Evolutionary conservation across 306 rosid genomes (phyloP).

Genomic region (Cicer judaicum): DNA sequence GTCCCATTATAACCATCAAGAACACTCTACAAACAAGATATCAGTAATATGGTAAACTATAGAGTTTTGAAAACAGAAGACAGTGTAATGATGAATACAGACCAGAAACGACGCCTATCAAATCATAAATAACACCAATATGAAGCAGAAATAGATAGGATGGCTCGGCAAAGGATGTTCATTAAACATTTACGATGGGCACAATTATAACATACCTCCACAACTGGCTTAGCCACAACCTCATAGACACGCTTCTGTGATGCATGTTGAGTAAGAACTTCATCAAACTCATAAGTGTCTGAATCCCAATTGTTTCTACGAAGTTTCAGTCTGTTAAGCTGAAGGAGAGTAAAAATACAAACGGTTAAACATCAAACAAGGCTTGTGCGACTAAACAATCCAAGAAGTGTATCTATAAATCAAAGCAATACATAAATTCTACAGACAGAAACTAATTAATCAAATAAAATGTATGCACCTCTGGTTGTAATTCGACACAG

Average conservation of each 20-base stretch:
- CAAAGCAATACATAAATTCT: slow-evolving; percentile 9
- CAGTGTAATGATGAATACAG: background rate
- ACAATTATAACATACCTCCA: slow-evolving; percentile 66
- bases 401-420: slow-evolving; percentile 19
- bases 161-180: slow-evolving; percentile 29
- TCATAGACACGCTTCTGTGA: slow-evolving; percentile 98
- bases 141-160: slow-evolving; percentile 37
- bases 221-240: slow-evolving; percentile 99
- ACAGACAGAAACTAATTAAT: slow-evolving; percentile 28
- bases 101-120: slow-evolving; percentile 16
- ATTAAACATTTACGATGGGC: slow-evolving; percentile 19
- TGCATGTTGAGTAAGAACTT: slow-evolving; percentile 85
- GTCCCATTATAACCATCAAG: slow-evolving; percentile 96
- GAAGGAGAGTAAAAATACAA: slow-evolving; percentile 42
- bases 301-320: slow-evolving; percentile 96
- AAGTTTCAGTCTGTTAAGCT: slow-evolving; percentile 93
- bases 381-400: slow-evolving; percentile 15
- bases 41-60: slow-evolving; percentile 32
- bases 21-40: slow-evolving; percentile 72
- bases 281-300: slow-evolving; percentile 92
- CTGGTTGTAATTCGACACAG: slow-evolving; percentile 91
- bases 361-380: slow-evolving; percentile 34
- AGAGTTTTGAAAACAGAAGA: slow-evolving; percentile 28
- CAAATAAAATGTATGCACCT: slow-evolving; percentile 57
- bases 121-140: slow-evolving; percentile 33